These are phyloP conservation scores for Vitis hybrid DNA, from an alignment of 177 flowering plant species.

Conservation along the genomic window DNA sequence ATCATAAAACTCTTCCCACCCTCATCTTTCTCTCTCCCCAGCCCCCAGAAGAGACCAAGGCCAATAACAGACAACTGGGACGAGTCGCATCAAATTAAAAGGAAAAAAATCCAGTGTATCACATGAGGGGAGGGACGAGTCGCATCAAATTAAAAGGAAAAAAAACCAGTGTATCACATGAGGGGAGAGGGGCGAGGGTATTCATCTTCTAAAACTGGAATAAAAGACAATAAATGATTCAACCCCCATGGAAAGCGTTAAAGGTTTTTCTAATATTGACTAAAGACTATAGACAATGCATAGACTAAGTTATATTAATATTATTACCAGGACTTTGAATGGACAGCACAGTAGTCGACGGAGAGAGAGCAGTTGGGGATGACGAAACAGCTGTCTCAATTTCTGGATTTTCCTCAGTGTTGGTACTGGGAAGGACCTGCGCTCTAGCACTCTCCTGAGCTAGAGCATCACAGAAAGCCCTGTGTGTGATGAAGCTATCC, in stretches of 20 bases:
- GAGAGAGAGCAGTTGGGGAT: constrained; percentile 41
- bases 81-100: no score
- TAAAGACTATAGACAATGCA: neutral
- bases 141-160: neutral
- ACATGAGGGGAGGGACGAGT: neutral
- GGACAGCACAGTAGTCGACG: constrained; percentile 43
- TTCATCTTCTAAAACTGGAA: no score
- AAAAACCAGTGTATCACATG: neutral
- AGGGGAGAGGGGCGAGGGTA: no score
- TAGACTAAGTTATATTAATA: neutral
- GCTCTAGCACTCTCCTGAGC: constrained; percentile 72
- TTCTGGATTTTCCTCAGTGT: constrained; percentile 11
- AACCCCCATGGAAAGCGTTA: neutral
- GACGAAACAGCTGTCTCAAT: constrained; percentile 19
- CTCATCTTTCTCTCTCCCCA: neutral
- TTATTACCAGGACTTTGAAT: constrained; percentile 53
- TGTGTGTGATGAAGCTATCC: constrained; percentile 90
- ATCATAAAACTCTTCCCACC: neutral
- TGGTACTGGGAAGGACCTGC: constrained; percentile 1
- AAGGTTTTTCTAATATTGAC: neutral
- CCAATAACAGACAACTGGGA: constrained; percentile 6
- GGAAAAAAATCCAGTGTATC: constrained; percentile 1
- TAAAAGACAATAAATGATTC: neutral
- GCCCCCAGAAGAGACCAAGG: constrained; percentile 9
- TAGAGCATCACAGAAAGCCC: constrained; percentile 94